Evolutionary conservation across 139 green algal genomes (phyloP), one percentile per base, ranked within the genome.

Genomic region (Chlorella sp.): DNA sequence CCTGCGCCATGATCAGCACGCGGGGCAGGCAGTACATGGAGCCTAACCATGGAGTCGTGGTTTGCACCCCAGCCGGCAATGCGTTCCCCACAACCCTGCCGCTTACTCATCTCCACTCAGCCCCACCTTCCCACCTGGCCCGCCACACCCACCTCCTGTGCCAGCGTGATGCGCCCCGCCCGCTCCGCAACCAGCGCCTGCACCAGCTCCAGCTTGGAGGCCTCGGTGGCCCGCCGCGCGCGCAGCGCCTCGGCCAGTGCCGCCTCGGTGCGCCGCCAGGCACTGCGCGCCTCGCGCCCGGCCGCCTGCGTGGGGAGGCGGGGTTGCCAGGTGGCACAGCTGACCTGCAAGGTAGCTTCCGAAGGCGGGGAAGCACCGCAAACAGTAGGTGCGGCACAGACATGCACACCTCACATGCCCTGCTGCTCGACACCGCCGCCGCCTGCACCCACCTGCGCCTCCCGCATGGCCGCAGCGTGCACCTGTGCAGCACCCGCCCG

Each of bases 131-230:
- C 36, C 56, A 16, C 17, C 36, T 17, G 36, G 51, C 3, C 22
- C 17, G 20, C 56, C 7, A 0, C 40, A 36, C 56, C 34, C 28
- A 83, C 77, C 77, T 83, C 22, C 80, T 89, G 78, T 9, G 85
- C 85, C 79, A 89, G 46, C 14, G 14, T 16, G 6, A 89, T 75
- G 17, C 85, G 48, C 34, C 67, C 64, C 34, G 85, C 79, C 36
- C 85, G 43, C 43, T 89, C 85, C 20, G n/a, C 20, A 16, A 89
- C 64, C 58, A 89, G 72, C 32, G 79, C 79, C 28, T 86, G 79
- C 16, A 76, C 83, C 48, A 89, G 62, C 58, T 24, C 43, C 72
- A 78, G 30, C 72, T 78, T 78, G 72, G 32, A 36, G 20, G 28
- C 28, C 76, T 88, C 85, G 16, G 78, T 69, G 36, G 72, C 78